Base-by-base conservation (phyloP, 331 rosid species). In the Stylosanthes scabra region DNA sequence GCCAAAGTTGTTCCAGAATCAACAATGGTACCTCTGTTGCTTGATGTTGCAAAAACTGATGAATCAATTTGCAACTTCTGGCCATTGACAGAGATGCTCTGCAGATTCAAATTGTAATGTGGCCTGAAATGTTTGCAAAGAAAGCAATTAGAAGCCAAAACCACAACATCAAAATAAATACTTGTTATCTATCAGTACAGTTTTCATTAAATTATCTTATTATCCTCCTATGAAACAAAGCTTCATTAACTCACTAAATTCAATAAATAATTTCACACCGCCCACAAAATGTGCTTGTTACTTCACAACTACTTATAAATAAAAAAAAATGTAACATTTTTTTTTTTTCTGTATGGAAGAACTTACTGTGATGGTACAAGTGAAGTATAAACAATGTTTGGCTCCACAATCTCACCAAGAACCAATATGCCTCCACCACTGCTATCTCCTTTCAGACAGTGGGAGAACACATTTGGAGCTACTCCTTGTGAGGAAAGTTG, bases 1-100 rank as follows among this genome's bases (percentile, higher is more conserved):
- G 98, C 99, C 88, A 95, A 86, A 64, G 99, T 95, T 68, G 99
- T 95, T 76, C 99, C 99, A 13, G 99, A 92, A 79, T 95, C 99
- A 78, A 95, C 57, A 59, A 95, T 92, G 75, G 99, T 92, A 64
- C 99, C 99, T 78, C 84, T 70, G 82, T 60, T 88, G 83, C 46
- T 90, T 74, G 99, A 87, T 71, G 99, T 95, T 69, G 92, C 77
- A 71, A 95, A 95, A 63, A 92, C 94, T 6, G 92, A 11, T 31
- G 94, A 77, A 74, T 85, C 87, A 56, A 95, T 85, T 40, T 88
- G 41, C 49, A 95, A 71, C 2, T 47, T 13, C 78, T 83, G 97
- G 65, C 97, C 96, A 0, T 86, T 92, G 67, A 95, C 97, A 71
- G 97, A 75, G 74, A 95, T 95, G 90, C 99, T 95, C 85, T 84